Evolutionary conservation across 2,329 filamentous ascomycete genomes (phyloP).

Genomic region (Calonectria honghensis): DNA sequence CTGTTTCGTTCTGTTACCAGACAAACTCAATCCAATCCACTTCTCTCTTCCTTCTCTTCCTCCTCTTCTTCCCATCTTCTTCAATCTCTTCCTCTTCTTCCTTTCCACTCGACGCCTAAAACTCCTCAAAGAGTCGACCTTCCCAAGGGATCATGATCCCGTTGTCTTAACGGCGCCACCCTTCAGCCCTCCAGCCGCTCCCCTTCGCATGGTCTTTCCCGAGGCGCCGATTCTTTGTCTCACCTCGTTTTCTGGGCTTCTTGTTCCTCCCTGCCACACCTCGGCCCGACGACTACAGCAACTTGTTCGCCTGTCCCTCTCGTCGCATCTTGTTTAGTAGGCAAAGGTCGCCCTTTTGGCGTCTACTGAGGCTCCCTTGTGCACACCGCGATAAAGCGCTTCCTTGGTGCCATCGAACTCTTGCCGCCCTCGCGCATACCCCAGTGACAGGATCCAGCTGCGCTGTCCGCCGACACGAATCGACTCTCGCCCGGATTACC

Average conservation of each 20-base stretch:
- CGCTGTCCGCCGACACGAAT: conserved; percentile 54
- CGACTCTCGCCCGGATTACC: conserved; percentile 47
- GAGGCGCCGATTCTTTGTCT: conserved; percentile 59
- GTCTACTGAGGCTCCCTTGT: conserved; percentile 41
- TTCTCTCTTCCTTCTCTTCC: conserved; percentile 50
- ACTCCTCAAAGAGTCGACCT: conserved; percentile 42
- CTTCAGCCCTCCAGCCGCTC: conserved; percentile 52
- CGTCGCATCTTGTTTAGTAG: conserved; percentile 39
- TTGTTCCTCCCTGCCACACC: conserved; percentile 53
- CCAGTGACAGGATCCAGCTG: conserved; percentile 56
- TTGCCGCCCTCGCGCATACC: conserved; percentile 42
- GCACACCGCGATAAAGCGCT: conserved; percentile 31
- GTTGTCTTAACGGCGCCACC: conserved; percentile 55
- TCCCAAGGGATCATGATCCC: conserved; percentile 53
- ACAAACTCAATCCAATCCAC: conserved; percentile 55
- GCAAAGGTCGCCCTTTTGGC: conserved; percentile 34
- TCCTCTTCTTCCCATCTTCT: conserved; percentile 48
- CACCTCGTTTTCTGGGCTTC: conserved; percentile 53
- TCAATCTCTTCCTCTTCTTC: conserved; percentile 37
- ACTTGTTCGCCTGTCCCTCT: conserved; percentile 45
- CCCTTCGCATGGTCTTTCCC: conserved; percentile 51
- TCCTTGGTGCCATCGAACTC: conserved; percentile 44
- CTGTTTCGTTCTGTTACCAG: conserved; percentile 47
- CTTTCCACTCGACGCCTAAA: conserved; percentile 47
- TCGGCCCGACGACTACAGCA: conserved; percentile 53